These are phyloP conservation scores for Verticillium longisporum DNA, from an alignment of 2,329 filamentous ascomycete species.

Conservation along the genomic window DNA sequence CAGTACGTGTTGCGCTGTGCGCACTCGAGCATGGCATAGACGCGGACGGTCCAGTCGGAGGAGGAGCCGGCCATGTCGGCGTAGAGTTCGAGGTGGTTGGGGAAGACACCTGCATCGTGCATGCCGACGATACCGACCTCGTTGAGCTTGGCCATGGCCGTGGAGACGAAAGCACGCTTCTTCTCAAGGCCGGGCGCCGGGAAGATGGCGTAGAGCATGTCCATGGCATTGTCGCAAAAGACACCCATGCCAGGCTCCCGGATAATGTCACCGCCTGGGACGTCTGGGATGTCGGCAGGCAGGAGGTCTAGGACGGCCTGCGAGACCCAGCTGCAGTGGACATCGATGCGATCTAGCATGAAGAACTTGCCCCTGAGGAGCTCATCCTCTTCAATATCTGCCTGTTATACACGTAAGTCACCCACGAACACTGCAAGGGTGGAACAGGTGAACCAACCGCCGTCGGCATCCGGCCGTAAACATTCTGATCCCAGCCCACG, in stretches of 20 bases:
- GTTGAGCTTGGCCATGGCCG: constrained; percentile 57
- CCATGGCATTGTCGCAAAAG: constrained; percentile 70
- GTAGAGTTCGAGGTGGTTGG: constrained; percentile 47
- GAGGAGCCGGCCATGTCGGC: constrained; percentile 35
- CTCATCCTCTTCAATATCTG: constrained; percentile 45
- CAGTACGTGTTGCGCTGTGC: constrained; percentile 58
- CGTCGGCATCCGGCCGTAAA: constrained; percentile 58
- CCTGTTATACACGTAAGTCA: constrained; percentile 4
- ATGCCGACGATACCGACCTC: constrained; percentile 61
- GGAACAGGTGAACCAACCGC: constrained; percentile 37
- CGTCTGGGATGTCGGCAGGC: constrained; percentile 39
- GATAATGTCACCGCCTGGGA: constrained; percentile 58
- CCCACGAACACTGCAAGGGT: background rate
- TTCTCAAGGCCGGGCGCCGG: constrained; percentile 47
- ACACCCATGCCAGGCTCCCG: constrained; percentile 57
- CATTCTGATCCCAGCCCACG: constrained; percentile 65
- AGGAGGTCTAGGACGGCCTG: constrained; percentile 55
- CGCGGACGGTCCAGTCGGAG: constrained; percentile 50
- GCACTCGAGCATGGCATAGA: constrained; percentile 66
- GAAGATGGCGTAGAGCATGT: constrained; percentile 49
- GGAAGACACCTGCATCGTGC: constrained; percentile 59
- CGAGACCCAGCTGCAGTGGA: constrained; percentile 66
- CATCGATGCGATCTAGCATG: constrained; percentile 64
- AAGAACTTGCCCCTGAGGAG: constrained; percentile 50
- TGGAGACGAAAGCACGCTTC: constrained; percentile 47